phyloP scores from a whole-genome alignment of 2,329 filamentous ascomycete species.

The Clarireedia homoeocarpa region DNA sequence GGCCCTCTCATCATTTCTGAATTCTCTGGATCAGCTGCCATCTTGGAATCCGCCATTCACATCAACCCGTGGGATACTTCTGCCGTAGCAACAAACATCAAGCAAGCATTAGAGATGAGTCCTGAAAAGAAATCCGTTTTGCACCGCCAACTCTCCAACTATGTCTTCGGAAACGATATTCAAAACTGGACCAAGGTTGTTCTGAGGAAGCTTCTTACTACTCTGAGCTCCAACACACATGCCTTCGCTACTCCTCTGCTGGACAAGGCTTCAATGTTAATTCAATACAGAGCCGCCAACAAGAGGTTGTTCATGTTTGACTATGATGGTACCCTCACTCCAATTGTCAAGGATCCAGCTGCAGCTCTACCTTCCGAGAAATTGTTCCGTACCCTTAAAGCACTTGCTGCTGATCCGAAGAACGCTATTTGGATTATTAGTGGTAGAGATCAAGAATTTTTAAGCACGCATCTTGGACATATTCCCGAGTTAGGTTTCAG shows the following conservation, averaged over 20 bases:
- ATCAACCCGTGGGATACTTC: constrained; percentile 94
- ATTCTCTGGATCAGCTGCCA: constrained; percentile 89
- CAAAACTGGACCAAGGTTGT: constrained; percentile 79
- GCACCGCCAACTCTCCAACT: constrained; percentile 69
- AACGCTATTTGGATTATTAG: constrained; percentile 99
- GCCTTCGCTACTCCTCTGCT: constrained; percentile 73
- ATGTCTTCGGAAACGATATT: constrained; percentile 80
- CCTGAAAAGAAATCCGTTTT: constrained; percentile 56
- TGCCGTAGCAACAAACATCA: constrained; percentile 76
- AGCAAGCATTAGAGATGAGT: constrained; percentile 72
- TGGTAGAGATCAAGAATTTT: constrained; percentile 84
- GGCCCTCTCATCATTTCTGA: constrained; percentile 91
- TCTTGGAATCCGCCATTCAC: constrained; percentile 76
- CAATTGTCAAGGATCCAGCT: constrained; percentile 86
- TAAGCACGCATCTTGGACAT: constrained; percentile 87
- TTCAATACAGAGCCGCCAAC: constrained; percentile 64
- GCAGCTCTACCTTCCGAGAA: constrained; percentile 81
- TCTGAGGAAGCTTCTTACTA: constrained; percentile 69
- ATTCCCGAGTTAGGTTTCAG: constrained; percentile 85
- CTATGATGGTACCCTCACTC: constrained; percentile 93
- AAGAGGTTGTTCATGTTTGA: constrained; percentile 97
- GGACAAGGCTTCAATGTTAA: constrained; percentile 64
- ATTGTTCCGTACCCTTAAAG: constrained; percentile 71
- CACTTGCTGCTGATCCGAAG: constrained; percentile 67
- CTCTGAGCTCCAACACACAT: constrained; percentile 69